Evolutionary conservation across 2,329 filamentous ascomycete genomes (phyloP).

Genomic region (Ophiosphaerella korrae): DNA sequence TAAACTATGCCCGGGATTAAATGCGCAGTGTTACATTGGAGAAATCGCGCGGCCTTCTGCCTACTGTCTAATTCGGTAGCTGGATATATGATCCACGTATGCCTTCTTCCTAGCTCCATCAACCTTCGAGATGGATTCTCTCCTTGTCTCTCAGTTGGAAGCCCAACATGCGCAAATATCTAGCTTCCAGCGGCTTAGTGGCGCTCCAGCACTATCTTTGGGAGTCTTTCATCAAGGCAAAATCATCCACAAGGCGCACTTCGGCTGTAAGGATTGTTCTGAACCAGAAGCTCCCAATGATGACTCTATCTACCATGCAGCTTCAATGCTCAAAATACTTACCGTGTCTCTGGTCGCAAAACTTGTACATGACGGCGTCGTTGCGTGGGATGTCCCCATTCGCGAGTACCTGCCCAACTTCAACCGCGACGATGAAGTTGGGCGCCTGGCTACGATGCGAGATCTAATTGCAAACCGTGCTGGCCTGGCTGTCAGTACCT

Average conservation of each 20-base stretch:
- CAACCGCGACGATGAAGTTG: constrained; percentile 7
- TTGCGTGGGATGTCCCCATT: constrained; percentile 20
- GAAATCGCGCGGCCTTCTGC: too few species aligned
- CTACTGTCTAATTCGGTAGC: too few species aligned
- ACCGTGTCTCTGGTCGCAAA: constrained; percentile 6
- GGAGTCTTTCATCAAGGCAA: constrained; percentile 17
- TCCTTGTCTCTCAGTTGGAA: not conserved
- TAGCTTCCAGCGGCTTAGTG: not conserved
- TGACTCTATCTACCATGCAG: not conserved
- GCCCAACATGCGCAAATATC: not conserved
- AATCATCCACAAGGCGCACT: constrained; percentile 11
- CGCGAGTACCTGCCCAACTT: constrained; percentile 18
- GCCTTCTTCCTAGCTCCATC: too few species aligned
- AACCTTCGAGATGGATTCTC: not conserved
- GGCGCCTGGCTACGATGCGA: constrained; percentile 8
- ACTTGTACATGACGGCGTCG: constrained; percentile 13
- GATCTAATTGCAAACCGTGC: constrained; percentile 14
- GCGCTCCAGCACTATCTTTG: constrained; percentile 16
- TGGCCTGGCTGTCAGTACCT: constrained; percentile 8
- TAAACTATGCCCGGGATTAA: too few species aligned
- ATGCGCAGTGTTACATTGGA: too few species aligned
- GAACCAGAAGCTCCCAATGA: not conserved
- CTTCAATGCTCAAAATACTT: not conserved
- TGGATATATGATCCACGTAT: too few species aligned
- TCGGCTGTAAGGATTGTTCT: constrained; percentile 2